Evolutionary conservation across 345 rosid species (phyloP).

Genomic region (Salix purpurea): DNA sequence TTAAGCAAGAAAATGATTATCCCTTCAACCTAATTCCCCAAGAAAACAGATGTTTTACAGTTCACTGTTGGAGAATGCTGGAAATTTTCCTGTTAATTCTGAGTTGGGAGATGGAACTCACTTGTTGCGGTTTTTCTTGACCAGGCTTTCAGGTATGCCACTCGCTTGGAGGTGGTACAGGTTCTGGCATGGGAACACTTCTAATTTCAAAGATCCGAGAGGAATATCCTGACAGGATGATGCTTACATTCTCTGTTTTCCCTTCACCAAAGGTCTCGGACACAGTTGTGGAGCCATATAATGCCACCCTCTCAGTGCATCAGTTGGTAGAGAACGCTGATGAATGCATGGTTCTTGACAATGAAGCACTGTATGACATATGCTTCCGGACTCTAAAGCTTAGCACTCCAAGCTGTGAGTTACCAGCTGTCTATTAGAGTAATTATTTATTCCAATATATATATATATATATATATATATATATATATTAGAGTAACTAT

Average conservation of each 20-base stretch:
- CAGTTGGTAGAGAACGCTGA: conserved; percentile 96
- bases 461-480: no score
- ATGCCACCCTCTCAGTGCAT: conserved; percentile 95
- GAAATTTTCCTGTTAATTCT: neutral
- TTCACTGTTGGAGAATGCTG: neutral
- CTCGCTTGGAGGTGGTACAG: conserved; percentile 96
- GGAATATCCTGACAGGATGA: conserved; percentile 97
- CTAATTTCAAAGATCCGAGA: conserved; percentile 91
- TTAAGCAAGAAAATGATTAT: neutral
- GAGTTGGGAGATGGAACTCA: conserved; percentile 13
- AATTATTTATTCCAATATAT: no score
- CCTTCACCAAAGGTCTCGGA: conserved; percentile 98
- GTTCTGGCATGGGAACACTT: conserved; percentile 96
- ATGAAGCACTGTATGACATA: conserved; percentile 95
- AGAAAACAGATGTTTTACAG: neutral
- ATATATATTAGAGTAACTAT: neutral
- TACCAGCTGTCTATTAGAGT: neutral
- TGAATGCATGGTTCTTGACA: conserved; percentile 96
- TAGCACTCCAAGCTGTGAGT: conserved; percentile 95
- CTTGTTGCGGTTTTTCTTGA: conserved; percentile 5
- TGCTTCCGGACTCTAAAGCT: conserved; percentile 98
- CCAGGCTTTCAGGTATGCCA: conserved; percentile 97
- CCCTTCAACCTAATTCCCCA: neutral
- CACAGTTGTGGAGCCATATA: conserved; percentile 98
- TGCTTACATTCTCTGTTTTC: conserved; percentile 96